Evolutionary conservation across 164 flowering plant genomes (phyloP), one percentile per base, ranked within the genome.

Genomic region (Aristolochia californica): DNA sequence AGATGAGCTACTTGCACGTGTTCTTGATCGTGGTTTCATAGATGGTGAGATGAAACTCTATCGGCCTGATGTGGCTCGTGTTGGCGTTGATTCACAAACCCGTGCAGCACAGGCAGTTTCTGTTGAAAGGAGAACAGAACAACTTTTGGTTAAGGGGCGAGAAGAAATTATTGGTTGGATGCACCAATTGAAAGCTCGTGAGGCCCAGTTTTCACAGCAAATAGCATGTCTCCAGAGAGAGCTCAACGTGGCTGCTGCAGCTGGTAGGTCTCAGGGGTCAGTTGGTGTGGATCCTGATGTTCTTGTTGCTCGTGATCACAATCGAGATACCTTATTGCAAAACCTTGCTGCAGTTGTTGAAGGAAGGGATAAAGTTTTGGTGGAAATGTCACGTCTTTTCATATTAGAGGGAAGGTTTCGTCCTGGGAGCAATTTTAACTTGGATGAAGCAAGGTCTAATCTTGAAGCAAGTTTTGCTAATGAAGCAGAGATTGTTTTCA

Each of bases 41-140:
- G 97, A 93, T 72, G 97, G 99, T 43, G 99, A 93, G 78, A 89
- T 93, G 97, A 93, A 83, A 66, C 80, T 89, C 27, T 89, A 89
- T 66, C 74, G 88, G 13, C 97, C 99, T 48, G 99, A 93, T 78
- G 97, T 89, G 25, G 99, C 97, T 8, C 80, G 99, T 49, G 97
- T 93, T 51, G 99, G 99, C 34, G 97, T 85, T 65, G 99, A 89
- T 74, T 72, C 97, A 26, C 93, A 87, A 61, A 83, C 91, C 16
- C 94, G 96, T 48, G 99, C 91, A 67, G 97, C 99, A 4, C 97
- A 93, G 71, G 97, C 97, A 34, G 97, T 93, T 45, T 93, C 99
- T 60, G 99, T 89, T 25, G 99, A 93, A 67, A 74, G 97, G n/a
- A 87, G 96, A 72, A 89, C 96, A 52, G 99, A 93, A 49, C 90